Evolutionary conservation across 139 green algal genomes (phyloP).

Genomic region (Chlorella ohadii): DNA sequence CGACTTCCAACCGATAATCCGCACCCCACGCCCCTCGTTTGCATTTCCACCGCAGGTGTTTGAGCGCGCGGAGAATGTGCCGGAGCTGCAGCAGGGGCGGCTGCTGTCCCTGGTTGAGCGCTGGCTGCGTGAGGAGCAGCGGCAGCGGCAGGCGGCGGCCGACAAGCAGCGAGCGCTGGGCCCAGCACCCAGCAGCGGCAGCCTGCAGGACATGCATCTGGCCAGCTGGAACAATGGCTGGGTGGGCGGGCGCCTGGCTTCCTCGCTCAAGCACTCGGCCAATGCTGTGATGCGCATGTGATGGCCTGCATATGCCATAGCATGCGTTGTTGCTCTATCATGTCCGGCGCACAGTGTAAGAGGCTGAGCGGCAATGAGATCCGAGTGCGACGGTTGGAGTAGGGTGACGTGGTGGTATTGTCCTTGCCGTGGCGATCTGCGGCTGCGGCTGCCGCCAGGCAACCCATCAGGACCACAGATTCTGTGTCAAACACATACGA

Average conservation of each 20-base stretch:
- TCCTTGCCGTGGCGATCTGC: too few relatives aligned
- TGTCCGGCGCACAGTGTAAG: too few relatives aligned
- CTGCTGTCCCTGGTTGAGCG: conserved; percentile 70
- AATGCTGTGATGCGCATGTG: conserved; percentile 88
- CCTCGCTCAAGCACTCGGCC: conserved; percentile 64
- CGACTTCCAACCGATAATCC: too few relatives aligned
- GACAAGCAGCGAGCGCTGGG: background rate
- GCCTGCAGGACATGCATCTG: conserved; percentile 22
- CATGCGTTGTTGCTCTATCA: too few relatives aligned
- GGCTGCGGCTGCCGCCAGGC: too few relatives aligned
- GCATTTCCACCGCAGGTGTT: conserved; percentile 10
- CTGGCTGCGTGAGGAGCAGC: conserved; percentile 65
- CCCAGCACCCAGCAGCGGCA: background rate
- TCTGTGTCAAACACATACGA: too few relatives aligned
- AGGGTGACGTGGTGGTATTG: too few relatives aligned
- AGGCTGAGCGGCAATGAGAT: too few relatives aligned
- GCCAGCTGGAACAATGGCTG: conserved; percentile 89
- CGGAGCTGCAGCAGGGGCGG: conserved; percentile 65
- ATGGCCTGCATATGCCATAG: background rate
- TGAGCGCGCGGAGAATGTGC: conserved; percentile 47
- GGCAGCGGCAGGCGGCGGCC: conserved; percentile 36
- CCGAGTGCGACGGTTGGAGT: too few relatives aligned
- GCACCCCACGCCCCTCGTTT: too few relatives aligned
- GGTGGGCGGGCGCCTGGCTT: conserved; percentile 72
- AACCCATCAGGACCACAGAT: too few relatives aligned